Evolutionary conservation across 164 flowering plant genomes (phyloP).

Genomic region (Chimonanthus salicifolius): DNA sequence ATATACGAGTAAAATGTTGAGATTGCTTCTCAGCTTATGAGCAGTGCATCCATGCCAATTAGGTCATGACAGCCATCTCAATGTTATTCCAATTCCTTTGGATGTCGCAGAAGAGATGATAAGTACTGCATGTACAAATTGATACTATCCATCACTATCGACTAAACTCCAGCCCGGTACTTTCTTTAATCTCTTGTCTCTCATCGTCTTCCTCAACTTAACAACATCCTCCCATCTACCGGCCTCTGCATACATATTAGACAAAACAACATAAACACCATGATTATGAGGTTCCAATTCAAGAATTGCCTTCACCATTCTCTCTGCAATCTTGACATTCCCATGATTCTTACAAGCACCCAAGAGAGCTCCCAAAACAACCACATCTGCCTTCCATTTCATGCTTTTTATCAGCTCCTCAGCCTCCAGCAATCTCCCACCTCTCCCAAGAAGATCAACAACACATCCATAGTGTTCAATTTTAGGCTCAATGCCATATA

Average conservation of each 20-base stretch:
- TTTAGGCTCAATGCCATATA: constrained; percentile 46
- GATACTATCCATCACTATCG: constrained; percentile 2
- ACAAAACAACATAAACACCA: constrained; percentile 38
- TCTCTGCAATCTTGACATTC: constrained; percentile 42
- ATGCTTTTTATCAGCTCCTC: constrained; percentile 52
- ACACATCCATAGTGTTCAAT: constrained; percentile 66
- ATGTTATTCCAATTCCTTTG: not conserved
- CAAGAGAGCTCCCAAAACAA: constrained; percentile 55
- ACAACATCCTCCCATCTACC: constrained; percentile 43
- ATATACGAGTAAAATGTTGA: not conserved
- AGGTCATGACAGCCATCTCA: not conserved
- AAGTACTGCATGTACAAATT: not conserved
- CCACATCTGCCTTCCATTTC: constrained; percentile 54
- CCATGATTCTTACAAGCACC: constrained; percentile 47
- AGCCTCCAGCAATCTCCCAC: constrained; percentile 48
- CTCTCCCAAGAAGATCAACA: constrained; percentile 56
- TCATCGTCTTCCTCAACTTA: constrained; percentile 36
- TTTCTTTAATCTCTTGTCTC: constrained; percentile 29
- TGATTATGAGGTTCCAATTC: constrained; percentile 41
- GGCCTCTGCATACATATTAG: constrained; percentile 48
- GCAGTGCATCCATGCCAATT: not conserved
- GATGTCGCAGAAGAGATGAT: not conserved
- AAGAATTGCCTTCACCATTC: constrained; percentile 37
- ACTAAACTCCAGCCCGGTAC: constrained; percentile 42
- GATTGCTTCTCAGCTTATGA: not conserved